Evolutionary conservation across 2,329 filamentous ascomycete species (phyloP).

Genomic region (Nigrospora osmanthi): DNA sequence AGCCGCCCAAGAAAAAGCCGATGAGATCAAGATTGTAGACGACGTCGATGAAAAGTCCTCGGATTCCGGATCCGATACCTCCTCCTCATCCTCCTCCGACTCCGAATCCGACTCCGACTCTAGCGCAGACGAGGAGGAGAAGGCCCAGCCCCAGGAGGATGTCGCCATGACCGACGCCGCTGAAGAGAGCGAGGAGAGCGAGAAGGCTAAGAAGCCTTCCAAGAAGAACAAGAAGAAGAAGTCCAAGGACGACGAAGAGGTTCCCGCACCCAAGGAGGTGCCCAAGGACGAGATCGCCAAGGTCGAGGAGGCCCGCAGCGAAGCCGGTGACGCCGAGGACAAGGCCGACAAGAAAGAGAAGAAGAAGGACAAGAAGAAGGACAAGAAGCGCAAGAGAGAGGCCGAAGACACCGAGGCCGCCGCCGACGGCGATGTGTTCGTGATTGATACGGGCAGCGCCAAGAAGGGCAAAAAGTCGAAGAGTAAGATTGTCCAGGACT

Average conservation of each 20-base stretch:
- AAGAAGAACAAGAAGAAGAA: conserved; percentile 21
- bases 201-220: neutral
- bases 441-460: conserved; percentile 6
- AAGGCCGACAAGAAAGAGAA: conserved; percentile 8
- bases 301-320: conserved; percentile 11
- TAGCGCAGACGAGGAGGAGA: neutral
- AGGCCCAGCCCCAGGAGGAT: neutral
- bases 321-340: conserved; percentile 1
- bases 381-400: conserved; percentile 14
- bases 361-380: conserved; percentile 13
- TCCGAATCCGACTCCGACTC: neutral
- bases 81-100: neutral
- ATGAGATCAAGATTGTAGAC: neutral
- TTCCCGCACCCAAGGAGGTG: conserved; percentile 8
- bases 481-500: neutral
- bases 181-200: conserved; percentile 5
- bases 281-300: conserved; percentile 20
- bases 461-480: conserved; percentile 7
- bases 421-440: neutral
- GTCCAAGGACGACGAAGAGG: neutral
- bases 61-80: neutral
- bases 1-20: too few relatives aligned
- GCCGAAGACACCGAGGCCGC: conserved; percentile 8
- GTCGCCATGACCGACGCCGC: neutral
- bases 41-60: neutral